A percentile compares a stretch with the other conserved stretches of the same genome.
These are phyloP conservation scores for Fragosphaeria purpurea DNA, from an alignment of 2,329 filamentous ascomycete species.

Conservation along the genomic window DNA sequence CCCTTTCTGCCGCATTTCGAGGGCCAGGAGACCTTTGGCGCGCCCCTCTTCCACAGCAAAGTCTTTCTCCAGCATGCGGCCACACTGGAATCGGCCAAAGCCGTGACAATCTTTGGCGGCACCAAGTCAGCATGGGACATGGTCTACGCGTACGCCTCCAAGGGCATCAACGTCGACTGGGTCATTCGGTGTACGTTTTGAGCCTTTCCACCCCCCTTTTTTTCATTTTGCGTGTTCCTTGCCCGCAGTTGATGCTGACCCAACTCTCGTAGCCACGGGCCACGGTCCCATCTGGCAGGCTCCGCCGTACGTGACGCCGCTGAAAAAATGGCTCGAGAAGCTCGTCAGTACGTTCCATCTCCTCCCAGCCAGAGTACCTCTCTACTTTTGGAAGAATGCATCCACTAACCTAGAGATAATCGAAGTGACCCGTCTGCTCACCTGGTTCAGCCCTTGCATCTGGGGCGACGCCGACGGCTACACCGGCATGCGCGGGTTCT, in stretches of 20 bases:
- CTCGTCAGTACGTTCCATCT: constrained; percentile 38
- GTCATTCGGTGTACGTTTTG: constrained; percentile 40
- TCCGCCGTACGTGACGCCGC: constrained; percentile 52
- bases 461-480: constrained; percentile 59
- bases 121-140: constrained; percentile 58
- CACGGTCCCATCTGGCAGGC: constrained; percentile 51
- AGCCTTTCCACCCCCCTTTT: too few relatives aligned
- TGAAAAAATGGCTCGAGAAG: constrained; percentile 60
- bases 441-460: constrained; percentile 65
- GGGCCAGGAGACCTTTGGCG: constrained; percentile 35
- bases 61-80: constrained; percentile 32
- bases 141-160: constrained; percentile 49
- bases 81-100: constrained; percentile 30
- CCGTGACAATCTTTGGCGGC: constrained; percentile 48
- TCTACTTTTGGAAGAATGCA: too few relatives aligned
- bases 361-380: not conserved
- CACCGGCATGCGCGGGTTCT: constrained; percentile 39
- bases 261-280: constrained; percentile 25
- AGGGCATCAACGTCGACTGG: constrained; percentile 47
- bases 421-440: constrained; percentile 51
- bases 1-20: constrained; percentile 36
- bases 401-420: too few relatives aligned
- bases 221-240: too few relatives aligned
- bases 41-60: constrained; percentile 39
- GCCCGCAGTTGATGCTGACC: too few relatives aligned